These are phyloP conservation scores for Penicillium parvum DNA, from an alignment of 495 filamentous ascomycete species.

Conservation along the genomic window DNA sequence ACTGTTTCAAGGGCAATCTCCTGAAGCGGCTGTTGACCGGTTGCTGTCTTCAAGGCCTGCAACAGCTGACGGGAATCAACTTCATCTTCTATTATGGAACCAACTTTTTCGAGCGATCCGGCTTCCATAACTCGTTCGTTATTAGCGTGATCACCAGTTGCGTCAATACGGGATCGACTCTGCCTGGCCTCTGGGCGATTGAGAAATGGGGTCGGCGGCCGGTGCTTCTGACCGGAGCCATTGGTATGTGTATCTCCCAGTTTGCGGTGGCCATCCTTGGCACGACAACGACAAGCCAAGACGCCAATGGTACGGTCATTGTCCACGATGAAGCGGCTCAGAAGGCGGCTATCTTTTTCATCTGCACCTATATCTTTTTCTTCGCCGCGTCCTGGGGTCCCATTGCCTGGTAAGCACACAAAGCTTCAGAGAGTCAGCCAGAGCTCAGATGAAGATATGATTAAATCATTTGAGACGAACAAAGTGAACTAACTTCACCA, in stretches of 20 bases:
- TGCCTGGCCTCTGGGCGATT: slow-evolving; percentile 61
- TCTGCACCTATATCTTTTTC: slow-evolving; percentile 73
- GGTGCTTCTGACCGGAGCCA: slow-evolving; percentile 60
- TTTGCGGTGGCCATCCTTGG: slow-evolving; percentile 62
- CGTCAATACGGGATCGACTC: slow-evolving; percentile 61
- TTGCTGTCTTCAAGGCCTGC: slow-evolving; percentile 64
- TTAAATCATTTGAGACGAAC: neutral
- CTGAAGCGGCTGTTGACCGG: slow-evolving; percentile 65
- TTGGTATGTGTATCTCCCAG: slow-evolving; percentile 63
- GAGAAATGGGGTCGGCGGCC: slow-evolving; percentile 65
- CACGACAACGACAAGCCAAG: slow-evolving; percentile 37
- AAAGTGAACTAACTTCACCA: slow-evolving; percentile 42
- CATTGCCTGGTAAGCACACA: slow-evolving; percentile 24
- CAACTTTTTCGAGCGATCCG: slow-evolving; percentile 57
- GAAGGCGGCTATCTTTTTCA: slow-evolving; percentile 62
- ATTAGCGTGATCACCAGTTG: slow-evolving; percentile 60
- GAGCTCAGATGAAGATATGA: neutral
- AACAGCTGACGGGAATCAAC: slow-evolving; percentile 69
- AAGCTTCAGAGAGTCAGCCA: too few species aligned
- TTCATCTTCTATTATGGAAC: slow-evolving; percentile 75
- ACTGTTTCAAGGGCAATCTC: slow-evolving; percentile 30
- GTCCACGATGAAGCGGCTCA: slow-evolving; percentile 37
- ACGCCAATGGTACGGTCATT: neutral
- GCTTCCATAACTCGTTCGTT: slow-evolving; percentile 56
- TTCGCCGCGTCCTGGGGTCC: slow-evolving; percentile 33